Evolutionary conservation across 441 rosid species (phyloP).

Genomic region (Monsonia emarginata): DNA sequence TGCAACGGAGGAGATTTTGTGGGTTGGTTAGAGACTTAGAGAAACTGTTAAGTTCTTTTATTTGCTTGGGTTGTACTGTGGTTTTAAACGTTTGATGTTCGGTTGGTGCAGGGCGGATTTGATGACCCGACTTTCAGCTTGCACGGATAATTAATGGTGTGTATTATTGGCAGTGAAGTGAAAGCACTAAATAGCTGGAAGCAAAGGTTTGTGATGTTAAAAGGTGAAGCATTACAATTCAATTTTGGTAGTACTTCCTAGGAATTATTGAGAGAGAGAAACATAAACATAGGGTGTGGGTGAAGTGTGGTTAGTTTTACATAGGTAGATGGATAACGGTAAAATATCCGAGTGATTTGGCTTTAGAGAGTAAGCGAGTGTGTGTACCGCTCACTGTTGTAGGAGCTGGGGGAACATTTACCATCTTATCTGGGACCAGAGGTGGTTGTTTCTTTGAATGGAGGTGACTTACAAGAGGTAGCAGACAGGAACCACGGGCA

Average conservation of each 20-base stretch:
- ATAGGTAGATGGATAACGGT: slow-evolving; percentile 13
- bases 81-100: slow-evolving; percentile 8
- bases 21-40: slow-evolving; percentile 14
- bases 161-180: slow-evolving; percentile 6
- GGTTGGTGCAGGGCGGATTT: slow-evolving; percentile 22
- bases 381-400: slow-evolving; percentile 7
- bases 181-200: slow-evolving; percentile 31
- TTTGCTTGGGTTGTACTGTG: not conserved
- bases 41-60: not conserved
- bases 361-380: slow-evolving; percentile 4
- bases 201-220: slow-evolving; percentile 19
- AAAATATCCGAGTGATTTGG: slow-evolving; percentile 12
- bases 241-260: slow-evolving; percentile 17
- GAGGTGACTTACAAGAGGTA: not conserved
- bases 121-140: slow-evolving; percentile 28
- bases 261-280: slow-evolving; percentile 24
- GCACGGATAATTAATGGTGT: slow-evolving; percentile 21
- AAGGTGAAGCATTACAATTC: slow-evolving; percentile 19
- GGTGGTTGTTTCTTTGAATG: slow-evolving; percentile 2
- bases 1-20: slow-evolving; percentile 1
- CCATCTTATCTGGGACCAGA: not conserved
- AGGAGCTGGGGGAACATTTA: slow-evolving; percentile 16
- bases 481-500: not conserved
- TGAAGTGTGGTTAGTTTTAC: slow-evolving; percentile 1
- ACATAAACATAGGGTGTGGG: not conserved